These are phyloP conservation scores for Colletotrichum truncatum DNA, from an alignment of 2,329 filamentous ascomycete genomes.

Conservation along the genomic window DNA sequence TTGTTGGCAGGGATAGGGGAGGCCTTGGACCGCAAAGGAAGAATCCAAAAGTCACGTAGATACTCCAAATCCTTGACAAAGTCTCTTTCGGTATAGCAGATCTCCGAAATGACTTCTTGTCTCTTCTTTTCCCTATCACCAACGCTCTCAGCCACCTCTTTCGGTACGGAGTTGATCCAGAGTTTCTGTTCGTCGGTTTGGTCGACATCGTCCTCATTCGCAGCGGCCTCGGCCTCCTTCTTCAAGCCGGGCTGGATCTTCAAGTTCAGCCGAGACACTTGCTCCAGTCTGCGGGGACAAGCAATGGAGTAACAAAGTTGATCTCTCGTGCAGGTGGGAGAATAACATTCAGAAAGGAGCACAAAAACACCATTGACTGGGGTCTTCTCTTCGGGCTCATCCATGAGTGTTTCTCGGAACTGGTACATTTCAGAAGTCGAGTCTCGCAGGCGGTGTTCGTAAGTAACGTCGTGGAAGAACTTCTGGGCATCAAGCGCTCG, in stretches of 20 bases:
- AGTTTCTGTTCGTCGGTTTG: conserved; percentile 96
- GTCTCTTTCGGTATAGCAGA: conserved; percentile 98
- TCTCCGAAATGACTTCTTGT: conserved; percentile 96
- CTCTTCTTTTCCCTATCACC: conserved; percentile 95
- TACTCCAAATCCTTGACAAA: conserved; percentile 99
- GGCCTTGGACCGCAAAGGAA: conserved; percentile 81
- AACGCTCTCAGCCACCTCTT: conserved; percentile 91
- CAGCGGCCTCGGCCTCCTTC: conserved; percentile 62
- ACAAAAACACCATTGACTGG: conserved; percentile 96
- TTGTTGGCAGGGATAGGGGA: conserved; percentile 91
- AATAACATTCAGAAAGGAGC: conserved; percentile 95
- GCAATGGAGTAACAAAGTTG: conserved; percentile 98
- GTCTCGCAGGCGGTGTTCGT: conserved; percentile 94
- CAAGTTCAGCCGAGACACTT: conserved; percentile 92
- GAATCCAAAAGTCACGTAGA: conserved; percentile 97
- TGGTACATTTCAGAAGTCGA: conserved; percentile 96
- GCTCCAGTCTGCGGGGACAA: conserved; percentile 90
- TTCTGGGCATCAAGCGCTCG: conserved; percentile 96
- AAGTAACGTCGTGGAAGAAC: conserved; percentile 99
- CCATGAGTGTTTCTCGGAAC: conserved; percentile 91
- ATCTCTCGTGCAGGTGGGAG: conserved; percentile 94
- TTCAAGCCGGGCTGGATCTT: conserved; percentile 91
- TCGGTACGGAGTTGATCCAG: conserved; percentile 98
- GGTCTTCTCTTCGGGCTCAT: conserved; percentile 77
- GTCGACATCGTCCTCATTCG: conserved; percentile 82